Evolutionary conservation across 768 basidiomycete genomes (phyloP).

Genomic region (Peribolospora baueri): DNA sequence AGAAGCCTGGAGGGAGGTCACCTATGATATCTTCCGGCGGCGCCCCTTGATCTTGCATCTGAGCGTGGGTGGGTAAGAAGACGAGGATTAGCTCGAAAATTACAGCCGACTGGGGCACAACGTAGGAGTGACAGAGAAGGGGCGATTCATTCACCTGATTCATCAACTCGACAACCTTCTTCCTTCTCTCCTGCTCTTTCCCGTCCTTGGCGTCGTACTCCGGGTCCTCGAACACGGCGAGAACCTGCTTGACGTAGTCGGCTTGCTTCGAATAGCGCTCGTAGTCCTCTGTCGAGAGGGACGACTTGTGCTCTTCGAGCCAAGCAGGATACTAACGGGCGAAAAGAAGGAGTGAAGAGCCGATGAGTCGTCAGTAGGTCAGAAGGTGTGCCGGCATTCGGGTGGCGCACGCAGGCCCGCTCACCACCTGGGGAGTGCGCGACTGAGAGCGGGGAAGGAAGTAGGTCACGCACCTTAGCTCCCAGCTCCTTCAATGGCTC

Average conservation of each 20-base stretch:
- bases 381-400: not conserved
- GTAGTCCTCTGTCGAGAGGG: conserved; percentile 34
- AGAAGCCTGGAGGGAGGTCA: conserved; percentile 40
- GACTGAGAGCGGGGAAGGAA: not conserved
- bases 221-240: conserved; percentile 40
- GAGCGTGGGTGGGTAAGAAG: not conserved
- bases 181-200: conserved; percentile 23
- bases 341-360: not conserved
- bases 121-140: not conserved
- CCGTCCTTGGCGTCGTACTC: conserved; percentile 24
- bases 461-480: conserved; percentile 30
- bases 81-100: not conserved
- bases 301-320: conserved; percentile 31
- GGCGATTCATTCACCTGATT: conserved; percentile 30
- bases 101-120: not conserved
- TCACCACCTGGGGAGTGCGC: not conserved
- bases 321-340: conserved; percentile 46
- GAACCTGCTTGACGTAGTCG: conserved; percentile 31
- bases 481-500: conserved; percentile 61
- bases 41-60: conserved; percentile 58
- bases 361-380: no score
- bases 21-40: conserved; percentile 69
- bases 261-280: conserved; percentile 42
- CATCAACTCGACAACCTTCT: conserved; percentile 43
- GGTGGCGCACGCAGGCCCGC: not conserved